Evolutionary conservation across 345 rosid species (phyloP), one percentile per base, ranked within the genome.

Genomic region (Pistacia integerrima): DNA sequence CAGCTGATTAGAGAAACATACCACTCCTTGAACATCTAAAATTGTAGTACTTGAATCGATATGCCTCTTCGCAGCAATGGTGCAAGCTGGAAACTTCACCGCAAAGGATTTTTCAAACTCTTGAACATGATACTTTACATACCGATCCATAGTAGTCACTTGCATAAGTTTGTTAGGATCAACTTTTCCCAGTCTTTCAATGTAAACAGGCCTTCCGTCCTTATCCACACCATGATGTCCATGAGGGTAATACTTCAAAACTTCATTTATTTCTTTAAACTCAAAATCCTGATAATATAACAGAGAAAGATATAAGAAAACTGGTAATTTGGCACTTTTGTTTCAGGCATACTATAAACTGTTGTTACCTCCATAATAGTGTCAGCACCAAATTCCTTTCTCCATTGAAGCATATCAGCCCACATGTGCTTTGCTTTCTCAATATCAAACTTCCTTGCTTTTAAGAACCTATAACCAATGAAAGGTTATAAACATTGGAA

Each of bases 1-100:
- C 11, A 46, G 54, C 46, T 36, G 61, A 36, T 13, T 62, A 61
- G 52, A 78, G 22, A 41, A 58, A 79, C 87, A 74, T 85, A 97
- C 99, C 94, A 97, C 98, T 67, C 98, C 99, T 62, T 97, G 99
- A 62, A 97, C 99, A 87, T 97, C 99, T 72, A 97, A 89, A 82
- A 97, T 94, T 38, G 99, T 91, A 3, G 97, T 94, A 89, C 90
- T 97, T 70, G 97, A 92, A 85, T 97, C 98, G 67, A 97, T 97
- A 78, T 94, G 97, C 79, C 92, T 93, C 83, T 94, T 97, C 69
- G 94, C 94, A 68, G 97, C 95, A 46, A 88, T 85, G 4, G 97
- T 87, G 77, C 99, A 97, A 74, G 98, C 90, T 64, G 97, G 97
- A 77, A 97, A 97, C 85, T 97, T 97, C 80, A 91, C 69, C 0